Evolutionary conservation across 1,284 basidiomycete species (phyloP), one percentile per base, ranked within the genome.

Genomic region (Sanghuangporus weigelae): DNA sequence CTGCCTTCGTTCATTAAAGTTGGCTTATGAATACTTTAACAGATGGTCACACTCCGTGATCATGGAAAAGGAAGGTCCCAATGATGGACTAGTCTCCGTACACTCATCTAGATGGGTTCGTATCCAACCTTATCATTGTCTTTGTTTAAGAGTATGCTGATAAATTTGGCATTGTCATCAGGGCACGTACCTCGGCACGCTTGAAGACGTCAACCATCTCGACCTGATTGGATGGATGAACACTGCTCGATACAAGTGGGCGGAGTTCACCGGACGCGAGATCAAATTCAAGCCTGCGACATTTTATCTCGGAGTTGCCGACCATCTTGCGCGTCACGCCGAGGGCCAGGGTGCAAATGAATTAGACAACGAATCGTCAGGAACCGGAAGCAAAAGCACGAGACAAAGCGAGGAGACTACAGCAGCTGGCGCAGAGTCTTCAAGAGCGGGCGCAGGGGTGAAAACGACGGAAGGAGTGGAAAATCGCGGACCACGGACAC

Each of bases 181-280:
- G 87, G 90, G 90, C 42, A 92, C 84, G 12, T 93, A 92, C 71
- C 82, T 92, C 56, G 95, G 95, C 23, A 98, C 95, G 2, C 79
- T 98, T 19, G 81, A 86, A 51, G 84, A 89, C 64, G 96, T 96
- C n/a, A 96, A 93, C 71, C 96, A 98, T 72, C 83, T 96, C 54
- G 94, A 96, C 73, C 82, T 96, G 40, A 92, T 92, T 21, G 90
- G 90, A 3, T 92, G 91, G 91, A 85, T 90, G 63, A 91, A 92
- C 72, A 81, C 87, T 8, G 89, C 89, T 2, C 82, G 92, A 57
- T 94, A 93, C 76, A 91, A 91, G 70, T 90, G 92, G 83, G 90
- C 92, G 0, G 87, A 89, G 69, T 87, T 94, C 76, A 87, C 85
- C 67, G 95, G 95, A n/a, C 89, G 87, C 62, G 87, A 92, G 67